Conservation (phyloP, 2,329 filamentous ascomycete genomes). For the Paraconiothyrium sp. region DNA sequence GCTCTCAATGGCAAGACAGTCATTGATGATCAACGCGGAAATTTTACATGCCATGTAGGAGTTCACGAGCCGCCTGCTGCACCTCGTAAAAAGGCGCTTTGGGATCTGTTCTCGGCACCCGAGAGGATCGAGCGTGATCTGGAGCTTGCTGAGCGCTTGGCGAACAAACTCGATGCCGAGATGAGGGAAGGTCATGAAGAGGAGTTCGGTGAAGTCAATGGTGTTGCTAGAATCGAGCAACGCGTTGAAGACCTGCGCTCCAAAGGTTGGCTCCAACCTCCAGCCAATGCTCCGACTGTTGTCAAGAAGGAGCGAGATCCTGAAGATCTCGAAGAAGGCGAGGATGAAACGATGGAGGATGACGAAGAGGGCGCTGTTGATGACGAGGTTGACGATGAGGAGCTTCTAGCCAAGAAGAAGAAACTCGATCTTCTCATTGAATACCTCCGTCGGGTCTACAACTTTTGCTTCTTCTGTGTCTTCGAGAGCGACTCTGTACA, state of each 20-base stretch:
- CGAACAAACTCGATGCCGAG: conserved; percentile 85
- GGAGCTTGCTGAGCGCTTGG: conserved; percentile 80
- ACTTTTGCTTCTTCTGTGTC: conserved; percentile 99
- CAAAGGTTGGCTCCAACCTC: conserved; percentile 79
- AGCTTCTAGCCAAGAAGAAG: conserved; percentile 92
- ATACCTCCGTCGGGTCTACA: conserved; percentile 95
- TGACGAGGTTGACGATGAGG: conserved; percentile 89
- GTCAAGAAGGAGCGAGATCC: conserved; percentile 70
- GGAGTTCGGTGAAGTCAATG: conserved; percentile 61
- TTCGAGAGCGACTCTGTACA: conserved; percentile 98
- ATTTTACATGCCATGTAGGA: conserved; percentile 97
- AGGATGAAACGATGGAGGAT: conserved; percentile 69
- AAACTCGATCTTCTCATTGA: conserved; percentile 95
- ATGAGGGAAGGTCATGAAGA: conserved; percentile 73
- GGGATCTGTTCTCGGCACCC: conserved; percentile 94
- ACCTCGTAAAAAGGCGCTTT: conserved; percentile 92
- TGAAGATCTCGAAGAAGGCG: conserved; percentile 77
- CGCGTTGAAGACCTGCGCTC: conserved; percentile 82
- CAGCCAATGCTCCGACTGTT: conserved; percentile 61
- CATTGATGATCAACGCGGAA: conserved; percentile 89
- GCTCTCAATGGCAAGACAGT: conserved; percentile 99
- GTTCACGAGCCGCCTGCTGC: conserved; percentile 89
- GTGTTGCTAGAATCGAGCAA: conserved; percentile 82
- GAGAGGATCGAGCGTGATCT: conserved; percentile 94
- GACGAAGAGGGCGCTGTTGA: conserved; percentile 72